Base-by-base conservation (phyloP, 2,329 filamentous ascomycete species). In the Fusarium haematococcum region DNA sequence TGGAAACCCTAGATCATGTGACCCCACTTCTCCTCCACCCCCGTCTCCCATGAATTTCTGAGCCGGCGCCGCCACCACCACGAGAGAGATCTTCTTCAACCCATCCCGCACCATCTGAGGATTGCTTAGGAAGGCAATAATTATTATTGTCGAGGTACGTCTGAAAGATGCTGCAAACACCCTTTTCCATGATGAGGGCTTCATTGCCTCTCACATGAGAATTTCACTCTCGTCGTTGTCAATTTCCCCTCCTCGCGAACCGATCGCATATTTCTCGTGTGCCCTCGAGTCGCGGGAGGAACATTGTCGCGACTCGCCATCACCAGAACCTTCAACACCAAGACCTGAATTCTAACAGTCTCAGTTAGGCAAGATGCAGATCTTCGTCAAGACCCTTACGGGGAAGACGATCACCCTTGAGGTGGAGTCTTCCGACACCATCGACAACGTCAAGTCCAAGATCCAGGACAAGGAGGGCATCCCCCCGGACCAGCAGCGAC, bases 391-490 rank as follows among this genome's bases (percentile, higher is more conserved):
- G 88, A 93, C 91, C 90, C 91, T 98, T 83, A 98, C 97, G 94
- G 97, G 97, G 85, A 98, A 98, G 94, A 98, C 97, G 86, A 98
- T 98, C 93, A 98, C 97, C 93, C 95, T 99, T 83, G 97, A 99
- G 95, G 97, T 98, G 89, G 97, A 98, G 93, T 98, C 95, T 83
- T 96, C 93, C 84, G 97, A 99, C 89, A 98, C 96, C 85, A 98
- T 99, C 88, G 97, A 98, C 92, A 98, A 98, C 93, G 97, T 99
- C 90, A 98, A 98, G 93, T 95, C 94, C 90, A 98, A 99, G 92
- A 91, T 91, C 81, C 89, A 92, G 95, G 97, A 98, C 92, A 99
- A 98, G 94, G 97, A 99, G 91, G 96, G 97, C 81, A 99, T 99
- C 80, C 97, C 97, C 84, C 96, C 97, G 58, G 97, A 98, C 90